phyloP scores from a whole-genome alignment of 352 stramenopile species.

The Pythium grandisporangium region DNA sequence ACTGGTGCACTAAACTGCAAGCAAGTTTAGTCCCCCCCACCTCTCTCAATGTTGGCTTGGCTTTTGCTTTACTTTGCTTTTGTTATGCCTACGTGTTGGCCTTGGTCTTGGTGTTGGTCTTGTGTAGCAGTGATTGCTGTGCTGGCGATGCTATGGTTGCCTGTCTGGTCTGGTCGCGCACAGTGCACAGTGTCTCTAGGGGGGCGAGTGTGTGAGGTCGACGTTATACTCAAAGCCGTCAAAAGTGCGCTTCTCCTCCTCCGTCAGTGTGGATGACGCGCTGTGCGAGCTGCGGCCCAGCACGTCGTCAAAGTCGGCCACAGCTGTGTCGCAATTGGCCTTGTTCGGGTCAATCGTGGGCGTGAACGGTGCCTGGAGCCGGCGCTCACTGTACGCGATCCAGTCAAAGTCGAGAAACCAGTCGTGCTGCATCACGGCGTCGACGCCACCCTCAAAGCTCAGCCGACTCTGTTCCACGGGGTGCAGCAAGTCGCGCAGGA shows the following conservation, averaged over 20 bases:
- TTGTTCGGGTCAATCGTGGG: slow-evolving; percentile 49
- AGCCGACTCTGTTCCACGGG: slow-evolving; percentile 33
- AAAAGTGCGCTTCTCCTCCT: slow-evolving; percentile 42
- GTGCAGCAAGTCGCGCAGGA: slow-evolving; percentile 42
- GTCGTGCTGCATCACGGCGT: slow-evolving; percentile 42
- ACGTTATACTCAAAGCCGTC: slow-evolving; percentile 53
- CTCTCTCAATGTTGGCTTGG: too few relatives aligned
- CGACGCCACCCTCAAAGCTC: slow-evolving; percentile 15
- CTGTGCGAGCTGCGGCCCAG: slow-evolving; percentile 26
- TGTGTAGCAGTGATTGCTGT: too few relatives aligned
- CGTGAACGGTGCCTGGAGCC: slow-evolving; percentile 26
- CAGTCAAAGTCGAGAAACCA: slow-evolving; percentile 54
- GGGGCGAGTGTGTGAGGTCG: too few relatives aligned
- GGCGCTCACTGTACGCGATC: slow-evolving; percentile 26
- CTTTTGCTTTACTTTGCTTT: too few relatives aligned
- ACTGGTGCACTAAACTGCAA: background rate
- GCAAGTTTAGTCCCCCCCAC: too few relatives aligned
- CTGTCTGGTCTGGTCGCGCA: too few relatives aligned
- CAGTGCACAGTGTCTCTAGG: too few relatives aligned
- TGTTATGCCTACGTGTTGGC: too few relatives aligned
- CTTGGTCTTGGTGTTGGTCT: too few relatives aligned
- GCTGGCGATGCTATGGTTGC: too few relatives aligned
- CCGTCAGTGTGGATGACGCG: slow-evolving; percentile 16
- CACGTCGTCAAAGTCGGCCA: slow-evolving; percentile 56
- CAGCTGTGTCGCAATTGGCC: slow-evolving; percentile 52